Evolutionary conservation across 345 rosid species (phyloP).

Genomic region (Cochlearia excelsa): DNA sequence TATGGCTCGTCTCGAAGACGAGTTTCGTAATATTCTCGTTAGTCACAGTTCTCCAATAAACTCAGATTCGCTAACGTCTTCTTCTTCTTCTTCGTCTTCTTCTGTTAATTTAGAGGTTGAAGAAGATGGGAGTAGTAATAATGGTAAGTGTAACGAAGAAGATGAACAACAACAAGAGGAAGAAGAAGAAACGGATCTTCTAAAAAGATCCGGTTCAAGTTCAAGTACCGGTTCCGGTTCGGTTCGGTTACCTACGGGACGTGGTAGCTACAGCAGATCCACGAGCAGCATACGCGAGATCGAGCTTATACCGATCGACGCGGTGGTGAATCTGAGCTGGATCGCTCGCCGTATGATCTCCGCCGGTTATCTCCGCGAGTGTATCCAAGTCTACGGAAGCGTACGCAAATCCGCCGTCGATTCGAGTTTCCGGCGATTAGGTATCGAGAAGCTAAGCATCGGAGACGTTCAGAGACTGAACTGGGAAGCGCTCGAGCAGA

Average conservation of each 20-base stretch:
- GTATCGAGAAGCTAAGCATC: conserved; percentile 85
- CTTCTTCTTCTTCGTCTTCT: conserved; percentile 36
- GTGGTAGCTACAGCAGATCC: conserved; percentile 57
- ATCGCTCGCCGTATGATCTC: conserved; percentile 80
- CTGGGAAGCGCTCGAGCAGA: conserved; percentile 78
- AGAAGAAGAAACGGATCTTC: conserved; percentile 34
- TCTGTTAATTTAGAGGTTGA: conserved; percentile 25
- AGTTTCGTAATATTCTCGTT: conserved; percentile 79
- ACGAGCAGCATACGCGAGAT: conserved; percentile 82
- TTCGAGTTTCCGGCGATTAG: conserved; percentile 58
- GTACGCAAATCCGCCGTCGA: conserved; percentile 85
- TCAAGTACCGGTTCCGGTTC: conserved; percentile 19
- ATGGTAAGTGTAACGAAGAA: conserved; percentile 30
- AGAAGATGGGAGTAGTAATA: conserved; percentile 26
- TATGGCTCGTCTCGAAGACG: conserved; percentile 96
- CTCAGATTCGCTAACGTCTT: conserved; percentile 44
- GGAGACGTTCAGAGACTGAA: conserved; percentile 90
- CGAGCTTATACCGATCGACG: conserved; percentile 73
- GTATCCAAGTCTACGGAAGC: conserved; percentile 89
- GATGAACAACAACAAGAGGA: conserved; percentile 33
- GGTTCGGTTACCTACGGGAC: conserved; percentile 28
- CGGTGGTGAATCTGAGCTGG: conserved; percentile 61
- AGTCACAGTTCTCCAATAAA: conserved; percentile 62
- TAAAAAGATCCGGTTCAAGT: conserved; percentile 31
- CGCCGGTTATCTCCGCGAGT: conserved; percentile 74